Conservation (phyloP, 495 filamentous ascomycete species). For the Aspergillus indologenus region DNA sequence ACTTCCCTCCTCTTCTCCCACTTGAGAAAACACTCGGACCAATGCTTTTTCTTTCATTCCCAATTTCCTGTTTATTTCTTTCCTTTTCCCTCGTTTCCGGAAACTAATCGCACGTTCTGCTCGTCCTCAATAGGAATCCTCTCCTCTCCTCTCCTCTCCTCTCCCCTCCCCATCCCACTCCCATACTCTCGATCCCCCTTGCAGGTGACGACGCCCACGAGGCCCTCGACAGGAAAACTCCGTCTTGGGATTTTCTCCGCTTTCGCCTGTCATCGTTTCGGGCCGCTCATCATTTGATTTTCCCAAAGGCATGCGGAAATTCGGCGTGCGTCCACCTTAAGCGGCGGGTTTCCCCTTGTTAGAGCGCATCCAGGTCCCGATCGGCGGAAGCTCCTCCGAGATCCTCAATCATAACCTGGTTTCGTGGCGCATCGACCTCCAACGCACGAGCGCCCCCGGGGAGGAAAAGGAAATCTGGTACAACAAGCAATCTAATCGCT, state of each 20-base stretch:
- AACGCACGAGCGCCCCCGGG: background rate
- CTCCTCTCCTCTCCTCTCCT: background rate
- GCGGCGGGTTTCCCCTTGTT: slow-evolving; percentile 4
- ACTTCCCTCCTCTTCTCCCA: background rate
- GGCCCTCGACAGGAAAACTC: background rate
- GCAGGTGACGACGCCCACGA: slow-evolving; percentile 4
- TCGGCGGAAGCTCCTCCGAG: slow-evolving; percentile 4
- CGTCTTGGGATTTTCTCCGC: slow-evolving; percentile 2
- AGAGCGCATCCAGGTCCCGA: slow-evolving; percentile 8
- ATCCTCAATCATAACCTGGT: background rate
- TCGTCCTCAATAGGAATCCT: background rate
- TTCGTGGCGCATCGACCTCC: background rate
- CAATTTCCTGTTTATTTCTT: background rate
- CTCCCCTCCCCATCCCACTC: background rate
- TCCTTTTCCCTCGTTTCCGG: background rate
- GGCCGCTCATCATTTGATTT: background rate
- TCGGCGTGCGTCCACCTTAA: slow-evolving; percentile 2
- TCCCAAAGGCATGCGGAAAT: slow-evolving; percentile 16
- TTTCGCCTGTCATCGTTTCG: slow-evolving; percentile 6
- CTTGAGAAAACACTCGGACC: slow-evolving; percentile 1
- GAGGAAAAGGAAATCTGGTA: background rate
- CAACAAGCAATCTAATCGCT: background rate
- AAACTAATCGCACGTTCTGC: slow-evolving; percentile 1
- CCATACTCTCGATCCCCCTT: background rate
- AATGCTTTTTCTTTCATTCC: slow-evolving; percentile 2